Evolutionary conservation across 257 asterid species (phyloP).

Genomic region (Solanum phureja): DNA sequence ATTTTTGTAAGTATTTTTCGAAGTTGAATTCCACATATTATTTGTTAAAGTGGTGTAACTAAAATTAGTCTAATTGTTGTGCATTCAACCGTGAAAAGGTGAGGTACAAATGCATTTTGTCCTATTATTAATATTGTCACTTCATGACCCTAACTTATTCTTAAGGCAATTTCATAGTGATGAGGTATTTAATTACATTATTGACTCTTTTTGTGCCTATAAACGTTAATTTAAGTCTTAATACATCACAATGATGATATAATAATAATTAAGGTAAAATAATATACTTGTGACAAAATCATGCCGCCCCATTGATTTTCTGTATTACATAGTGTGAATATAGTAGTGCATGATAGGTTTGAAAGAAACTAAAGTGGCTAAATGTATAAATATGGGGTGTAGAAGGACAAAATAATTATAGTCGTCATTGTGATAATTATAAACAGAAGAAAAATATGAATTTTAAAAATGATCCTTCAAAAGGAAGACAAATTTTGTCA

Average conservation of each 20-base stretch:
- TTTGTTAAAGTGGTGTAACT: not conserved
- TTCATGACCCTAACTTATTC: no score
- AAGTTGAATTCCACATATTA: not conserved
- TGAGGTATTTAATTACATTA: not conserved
- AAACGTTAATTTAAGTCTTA: not conserved
- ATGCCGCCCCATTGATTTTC: no score
- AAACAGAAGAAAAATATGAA: no score
- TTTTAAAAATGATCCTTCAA: not conserved
- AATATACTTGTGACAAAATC: not conserved
- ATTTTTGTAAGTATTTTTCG: no score
- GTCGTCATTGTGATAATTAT: no score
- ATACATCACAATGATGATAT: not conserved
- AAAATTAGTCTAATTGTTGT: not conserved
- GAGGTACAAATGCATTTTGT: not conserved
- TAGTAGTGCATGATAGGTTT: not conserved
- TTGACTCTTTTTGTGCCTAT: not conserved
- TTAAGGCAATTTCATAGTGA: not conserved
- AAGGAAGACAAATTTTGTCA: not conserved
- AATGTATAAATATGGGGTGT: not conserved
- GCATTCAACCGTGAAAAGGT: not conserved
- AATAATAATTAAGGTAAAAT: no score
- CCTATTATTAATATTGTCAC: not conserved
- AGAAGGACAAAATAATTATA: not conserved
- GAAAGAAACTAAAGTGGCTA: not conserved
- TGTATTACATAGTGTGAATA: no score